phyloP scores from a whole-genome alignment of 75 land plant genomes.

The Isoetes taiwanensis region DNA sequence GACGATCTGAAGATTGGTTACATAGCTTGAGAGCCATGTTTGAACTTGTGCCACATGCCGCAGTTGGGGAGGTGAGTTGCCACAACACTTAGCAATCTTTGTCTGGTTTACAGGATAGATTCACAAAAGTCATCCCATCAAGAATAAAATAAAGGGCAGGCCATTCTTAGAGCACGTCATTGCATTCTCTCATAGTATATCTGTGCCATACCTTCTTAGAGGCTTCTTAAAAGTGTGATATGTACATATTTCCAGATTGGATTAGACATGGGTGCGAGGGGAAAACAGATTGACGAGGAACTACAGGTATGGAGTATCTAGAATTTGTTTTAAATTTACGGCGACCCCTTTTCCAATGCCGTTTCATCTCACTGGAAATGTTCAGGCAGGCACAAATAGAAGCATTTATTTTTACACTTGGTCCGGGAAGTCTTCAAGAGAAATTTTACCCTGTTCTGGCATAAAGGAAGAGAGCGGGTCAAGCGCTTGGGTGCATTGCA shows the following conservation, averaged over 20 bases:
- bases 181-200: too few relatives aligned
- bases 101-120: background rate
- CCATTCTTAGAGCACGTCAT: too few relatives aligned
- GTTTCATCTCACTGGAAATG: too few relatives aligned
- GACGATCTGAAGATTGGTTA: conserved; percentile 51
- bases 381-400: conserved; percentile 50
- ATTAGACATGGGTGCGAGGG: conserved; percentile 63
- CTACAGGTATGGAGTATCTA: conserved; percentile 29
- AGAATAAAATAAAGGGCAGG: background rate
- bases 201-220: too few relatives aligned
- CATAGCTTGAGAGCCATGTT: conserved; percentile 35
- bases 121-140: background rate
- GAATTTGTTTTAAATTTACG: too few relatives aligned
- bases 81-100: background rate
- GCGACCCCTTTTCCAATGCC: too few relatives aligned
- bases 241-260: conserved; percentile 46
- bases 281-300: conserved; percentile 37
- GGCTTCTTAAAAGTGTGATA: too few relatives aligned
- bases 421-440: too few relatives aligned
- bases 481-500: too few relatives aligned
- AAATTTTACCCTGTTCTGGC: too few relatives aligned
- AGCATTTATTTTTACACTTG: conserved; percentile 60
- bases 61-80: conserved; percentile 57
- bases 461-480: too few relatives aligned
- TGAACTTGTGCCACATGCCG: conserved; percentile 41